Conservation (phyloP, 192 early-diverging fungal species). For the Chytriomyces hyalinus region DNA sequence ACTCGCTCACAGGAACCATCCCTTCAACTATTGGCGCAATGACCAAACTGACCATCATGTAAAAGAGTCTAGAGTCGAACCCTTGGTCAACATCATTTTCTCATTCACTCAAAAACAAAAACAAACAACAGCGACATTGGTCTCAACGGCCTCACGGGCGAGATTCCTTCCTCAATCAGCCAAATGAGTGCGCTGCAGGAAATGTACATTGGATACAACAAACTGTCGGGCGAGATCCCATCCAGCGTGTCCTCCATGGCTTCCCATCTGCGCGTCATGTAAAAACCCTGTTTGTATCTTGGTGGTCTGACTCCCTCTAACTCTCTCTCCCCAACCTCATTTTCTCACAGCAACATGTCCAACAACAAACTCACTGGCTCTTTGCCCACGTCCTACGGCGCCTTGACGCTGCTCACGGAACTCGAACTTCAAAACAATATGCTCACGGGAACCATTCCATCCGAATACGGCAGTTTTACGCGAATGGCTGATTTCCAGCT, state of each 20-base stretch:
- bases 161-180: background rate
- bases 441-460: slow-evolving; percentile 1
- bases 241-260: background rate
- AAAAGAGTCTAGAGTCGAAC: too few species aligned
- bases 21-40: background rate
- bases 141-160: background rate
- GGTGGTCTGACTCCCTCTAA: background rate
- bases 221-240: background rate
- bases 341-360: background rate
- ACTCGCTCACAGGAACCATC: background rate
- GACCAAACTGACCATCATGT: background rate
- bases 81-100: too few species aligned
- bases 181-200: background rate
- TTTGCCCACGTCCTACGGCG: background rate
- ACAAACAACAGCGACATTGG: background rate
- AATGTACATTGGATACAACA: background rate
- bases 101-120: too few species aligned
- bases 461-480: background rate
- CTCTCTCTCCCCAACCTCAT: background rate
- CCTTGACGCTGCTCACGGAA: background rate
- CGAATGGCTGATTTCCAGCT: background rate
- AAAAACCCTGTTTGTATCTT: background rate
- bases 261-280: background rate
- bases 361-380: background rate
- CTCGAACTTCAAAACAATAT: background rate